Conservation (phyloP, 176 grass and related monocot genomes). For the sorghum (Sorghum bicolor) region Sorghum_bicolor_NCBIv3 NC_012871.2:68140001-68140500, state of each 20-base stretch:
- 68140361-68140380: conserved; percentile 89
- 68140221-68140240: conserved; percentile 90
- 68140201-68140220: conserved; percentile 98
- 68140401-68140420: conserved; percentile 66
- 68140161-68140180: conserved; percentile 80
- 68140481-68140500: conserved; percentile 6
- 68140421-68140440: conserved; percentile 63
- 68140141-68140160: conserved; percentile 27
- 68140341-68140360: conserved; percentile 96
- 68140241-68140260: conserved; percentile 88
- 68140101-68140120: conserved; percentile 1
- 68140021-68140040: conserved; percentile 91
- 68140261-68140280: conserved; percentile 69
- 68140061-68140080: conserved; percentile 90
- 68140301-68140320: conserved; percentile 33
- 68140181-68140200: conserved; percentile 70
- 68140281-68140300: conserved; percentile 20
- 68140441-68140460: conserved; percentile 58
- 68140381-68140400: conserved; percentile 73
- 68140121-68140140: not conserved
- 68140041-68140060: conserved; percentile 99
- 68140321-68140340: conserved; percentile 25
- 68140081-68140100: not conserved
- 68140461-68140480: not conserved
- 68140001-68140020: conserved; percentile 95